phyloP scores from a whole-genome alignment of 805 yeast genomes.

The Wickerhamiella cacticola region DNA sequence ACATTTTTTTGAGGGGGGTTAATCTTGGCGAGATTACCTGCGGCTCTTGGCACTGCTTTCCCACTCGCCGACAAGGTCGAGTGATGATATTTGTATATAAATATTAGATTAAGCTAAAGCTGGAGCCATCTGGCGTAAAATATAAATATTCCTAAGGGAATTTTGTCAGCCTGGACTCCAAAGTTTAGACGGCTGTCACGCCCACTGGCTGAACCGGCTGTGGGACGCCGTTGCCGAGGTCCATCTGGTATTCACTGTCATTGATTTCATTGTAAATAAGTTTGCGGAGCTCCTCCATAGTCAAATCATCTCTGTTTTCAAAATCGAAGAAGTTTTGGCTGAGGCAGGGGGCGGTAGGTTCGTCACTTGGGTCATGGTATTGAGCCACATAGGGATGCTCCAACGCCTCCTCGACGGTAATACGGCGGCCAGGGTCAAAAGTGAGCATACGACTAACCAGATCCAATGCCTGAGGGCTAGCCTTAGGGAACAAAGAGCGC shows the following conservation, averaged over 20 bases:
- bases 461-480: slow-evolving; percentile 80
- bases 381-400: slow-evolving; percentile 75
- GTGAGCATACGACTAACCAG: slow-evolving; percentile 64
- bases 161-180: no score
- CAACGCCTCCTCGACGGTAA: slow-evolving; percentile 79
- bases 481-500: slow-evolving; percentile 53
- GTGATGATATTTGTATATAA: no score
- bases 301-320: slow-evolving; percentile 55
- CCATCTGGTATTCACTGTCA: slow-evolving; percentile 5
- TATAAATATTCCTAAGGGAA: no score
- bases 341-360: slow-evolving; percentile 47
- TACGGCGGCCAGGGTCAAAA: slow-evolving; percentile 75
- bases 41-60: no score
- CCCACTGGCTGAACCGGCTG: slow-evolving; percentile 14
- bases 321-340: slow-evolving; percentile 84
- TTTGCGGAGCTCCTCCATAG: slow-evolving; percentile 61
- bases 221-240: slow-evolving; percentile 6
- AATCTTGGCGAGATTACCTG: no score
- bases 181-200: neutral
- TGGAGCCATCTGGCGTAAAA: no score
- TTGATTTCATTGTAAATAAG: slow-evolving; percentile 67
- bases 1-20: no score
- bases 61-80: no score
- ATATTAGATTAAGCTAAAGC: no score
- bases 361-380: slow-evolving; percentile 92